Conservation (phyloP, 306 rosid genomes). For the Castanospermum australe region DNA sequence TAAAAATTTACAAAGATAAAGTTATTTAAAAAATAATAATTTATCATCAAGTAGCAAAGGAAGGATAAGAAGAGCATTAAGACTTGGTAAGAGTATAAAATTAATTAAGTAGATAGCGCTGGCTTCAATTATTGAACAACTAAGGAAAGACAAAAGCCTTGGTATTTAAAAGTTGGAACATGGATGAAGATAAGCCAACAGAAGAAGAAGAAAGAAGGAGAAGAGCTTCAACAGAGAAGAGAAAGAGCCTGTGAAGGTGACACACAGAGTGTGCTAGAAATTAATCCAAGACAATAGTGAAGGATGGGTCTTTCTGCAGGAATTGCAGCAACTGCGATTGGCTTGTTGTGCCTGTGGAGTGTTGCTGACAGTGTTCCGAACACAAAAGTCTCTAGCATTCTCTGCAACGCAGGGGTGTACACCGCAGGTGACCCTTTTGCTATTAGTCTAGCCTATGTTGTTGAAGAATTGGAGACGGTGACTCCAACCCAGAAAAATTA, state of each 20-base stretch:
- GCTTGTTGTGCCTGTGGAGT: constrained; percentile 13
- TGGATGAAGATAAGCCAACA: neutral
- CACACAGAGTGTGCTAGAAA: too few relatives aligned
- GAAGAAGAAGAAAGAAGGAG: too few relatives aligned
- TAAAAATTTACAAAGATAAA: too few relatives aligned
- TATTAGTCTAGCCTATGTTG: constrained; percentile 47
- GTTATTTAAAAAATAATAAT: too few relatives aligned
- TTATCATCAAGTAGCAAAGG: too few relatives aligned
- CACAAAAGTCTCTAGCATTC: constrained; percentile 39
- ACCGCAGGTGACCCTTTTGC: constrained; percentile 62
- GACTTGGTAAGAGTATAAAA: too few relatives aligned
- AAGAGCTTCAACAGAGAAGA: too few relatives aligned
- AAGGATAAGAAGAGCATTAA: too few relatives aligned
- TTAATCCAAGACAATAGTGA: neutral
- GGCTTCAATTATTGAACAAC: too few relatives aligned
- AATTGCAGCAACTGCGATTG: constrained; percentile 7
- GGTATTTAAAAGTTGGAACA: neutral
- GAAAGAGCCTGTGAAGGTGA: too few relatives aligned
- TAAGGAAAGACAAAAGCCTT: constrained; percentile 12
- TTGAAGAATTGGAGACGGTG: constrained; percentile 39
- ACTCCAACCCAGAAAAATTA: constrained; percentile 32
- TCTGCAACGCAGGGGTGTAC: constrained; percentile 53
- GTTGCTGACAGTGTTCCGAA: constrained; percentile 40
- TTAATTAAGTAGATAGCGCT: too few relatives aligned
- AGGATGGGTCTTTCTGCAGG: constrained; percentile 35